phyloP scores from a whole-genome alignment of 495 filamentous ascomycete genomes.

The Echria macrotheca region DNA sequence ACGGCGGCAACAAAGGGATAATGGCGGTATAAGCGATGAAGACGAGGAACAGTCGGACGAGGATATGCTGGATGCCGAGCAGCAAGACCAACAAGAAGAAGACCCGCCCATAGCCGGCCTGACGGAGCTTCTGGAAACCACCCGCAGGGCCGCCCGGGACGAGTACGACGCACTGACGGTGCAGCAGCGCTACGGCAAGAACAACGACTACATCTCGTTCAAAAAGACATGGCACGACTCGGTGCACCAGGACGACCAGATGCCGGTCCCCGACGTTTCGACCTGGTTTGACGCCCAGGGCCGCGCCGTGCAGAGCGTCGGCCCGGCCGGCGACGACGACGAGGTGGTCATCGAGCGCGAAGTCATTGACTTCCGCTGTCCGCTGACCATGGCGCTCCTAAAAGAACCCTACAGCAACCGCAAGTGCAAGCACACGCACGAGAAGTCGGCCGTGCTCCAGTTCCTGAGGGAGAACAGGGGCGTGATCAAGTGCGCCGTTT shows the following conservation, averaged over 20 bases:
- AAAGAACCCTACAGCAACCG: slow-evolving; percentile 66
- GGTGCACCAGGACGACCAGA: slow-evolving; percentile 57
- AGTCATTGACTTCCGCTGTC: slow-evolving; percentile 68
- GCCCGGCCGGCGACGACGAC: slow-evolving; percentile 52
- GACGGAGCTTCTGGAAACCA: slow-evolving; percentile 30
- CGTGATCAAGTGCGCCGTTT: slow-evolving; percentile 37
- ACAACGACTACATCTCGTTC: slow-evolving; percentile 78
- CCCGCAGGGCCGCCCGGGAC: slow-evolving; percentile 27
- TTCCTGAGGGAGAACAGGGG: slow-evolving; percentile 48
- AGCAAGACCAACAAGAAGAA: slow-evolving; percentile 17
- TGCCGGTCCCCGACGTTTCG: slow-evolving; percentile 59
- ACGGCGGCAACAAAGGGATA: slow-evolving; percentile 16
- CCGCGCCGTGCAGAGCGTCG: slow-evolving; percentile 26
- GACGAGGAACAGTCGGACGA: slow-evolving; percentile 35
- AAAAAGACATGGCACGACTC: slow-evolving; percentile 73
- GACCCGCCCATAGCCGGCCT: slow-evolving; percentile 21
- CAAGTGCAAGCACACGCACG: slow-evolving; percentile 79
- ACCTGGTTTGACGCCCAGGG: slow-evolving; percentile 65
- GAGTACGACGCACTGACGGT: slow-evolving; percentile 37
- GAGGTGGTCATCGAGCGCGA: slow-evolving; percentile 70
- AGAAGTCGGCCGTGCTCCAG: slow-evolving; percentile 62
- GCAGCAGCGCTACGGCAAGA: slow-evolving; percentile 56
- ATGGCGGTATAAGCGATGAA: slow-evolving; percentile 18
- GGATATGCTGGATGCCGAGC: slow-evolving; percentile 16
- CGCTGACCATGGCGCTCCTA: slow-evolving; percentile 71